Evolutionary conservation across 2,329 filamentous ascomycete genomes (phyloP), one percentile per base, ranked within the genome.

Genomic region (Sclerotinia nivalis): DNA sequence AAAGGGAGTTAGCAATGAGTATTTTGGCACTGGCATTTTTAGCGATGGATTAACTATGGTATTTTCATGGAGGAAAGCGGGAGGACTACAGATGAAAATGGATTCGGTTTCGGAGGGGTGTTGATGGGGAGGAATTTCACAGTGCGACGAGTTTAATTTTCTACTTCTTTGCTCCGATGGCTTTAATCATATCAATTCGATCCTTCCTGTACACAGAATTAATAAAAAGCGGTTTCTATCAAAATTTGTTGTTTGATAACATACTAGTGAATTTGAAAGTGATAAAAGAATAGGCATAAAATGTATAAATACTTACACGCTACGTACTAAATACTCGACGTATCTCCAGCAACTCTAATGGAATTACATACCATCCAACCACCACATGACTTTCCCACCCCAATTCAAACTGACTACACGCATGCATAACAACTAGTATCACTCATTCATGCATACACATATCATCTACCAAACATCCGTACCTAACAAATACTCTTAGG

Each of bases 1-100:
- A 28, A 68, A 18, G 22, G 34, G 55, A 49, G 56, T n/a, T 22
- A 52, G 47, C 61, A 18, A 65, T 47, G 61, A 52, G 47, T 52
- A 65, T 43, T 65, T 22, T 40, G 47, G 9, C 31, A 52, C 25
- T 40, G 12, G 47, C n/a, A 52, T 64, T 64, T 64, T 52, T 52
- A 40, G 8, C 34, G 34, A 43, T 43, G 47, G 47, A 65, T 65
- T 43, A 15, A 15, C 13, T 56, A 58, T 31, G 49, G 37, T 43
- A n/a, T 25, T 56, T 66, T 59, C 2, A 47, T 22, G 50, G 20
- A 18, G 40, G 64, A 31, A 31, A 34, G n/a, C 7, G 25, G 20
- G 52, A n/a, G 50, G 50, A 31, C 2, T 40, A 12, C 6, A 25
- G 18, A 43, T 25, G 34, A 25, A 40, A n/a, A n/a, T 64, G 45